A percentile compares a stretch with the other conserved stretches of the same genome.
Conservation (phyloP, 2,329 filamentous ascomycete species). For the Nannizzia gypsea region DNA sequence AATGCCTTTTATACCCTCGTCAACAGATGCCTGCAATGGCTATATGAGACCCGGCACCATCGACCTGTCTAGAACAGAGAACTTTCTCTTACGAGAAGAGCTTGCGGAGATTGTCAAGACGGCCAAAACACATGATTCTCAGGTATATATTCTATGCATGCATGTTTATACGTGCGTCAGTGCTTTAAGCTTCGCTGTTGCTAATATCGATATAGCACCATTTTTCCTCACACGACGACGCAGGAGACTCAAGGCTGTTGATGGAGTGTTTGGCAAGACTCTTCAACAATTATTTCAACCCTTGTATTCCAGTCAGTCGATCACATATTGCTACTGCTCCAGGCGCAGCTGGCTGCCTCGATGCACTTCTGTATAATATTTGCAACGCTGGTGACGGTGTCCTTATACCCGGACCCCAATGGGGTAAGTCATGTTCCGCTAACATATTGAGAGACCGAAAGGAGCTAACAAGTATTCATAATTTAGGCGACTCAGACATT, state of each 20-base stretch:
- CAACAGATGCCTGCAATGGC: not conserved
- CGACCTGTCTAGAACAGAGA: slow-evolving; percentile 12
- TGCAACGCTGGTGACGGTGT: slow-evolving; percentile 26
- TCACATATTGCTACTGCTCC: slow-evolving; percentile 17
- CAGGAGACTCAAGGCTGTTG: slow-evolving; percentile 15
- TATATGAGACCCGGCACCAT: slow-evolving; percentile 7
- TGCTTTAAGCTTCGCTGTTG: not conserved
- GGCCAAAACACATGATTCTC: slow-evolving; percentile 6
- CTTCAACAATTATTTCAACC: slow-evolving; percentile 22
- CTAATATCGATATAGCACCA: slow-evolving; percentile 3
- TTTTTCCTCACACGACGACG: slow-evolving; percentile 15
- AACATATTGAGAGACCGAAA: not conserved
- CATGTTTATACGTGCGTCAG: not conserved
- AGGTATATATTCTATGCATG: slow-evolving; percentile 4
- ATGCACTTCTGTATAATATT: slow-evolving; percentile 24
- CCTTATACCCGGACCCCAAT: slow-evolving; percentile 22
- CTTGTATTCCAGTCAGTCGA: slow-evolving; percentile 14
- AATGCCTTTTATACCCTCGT: slow-evolving; percentile 2
- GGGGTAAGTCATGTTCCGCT: slow-evolving; percentile 16
- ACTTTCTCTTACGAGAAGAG: slow-evolving; percentile 13
- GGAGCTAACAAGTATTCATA: not conserved
- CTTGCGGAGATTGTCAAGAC: slow-evolving; percentile 10
- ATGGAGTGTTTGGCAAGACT: slow-evolving; percentile 14
- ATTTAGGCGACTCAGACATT: slow-evolving; percentile 17
- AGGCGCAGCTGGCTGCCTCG: slow-evolving; percentile 15